Conservation (phyloP, 1,284 basidiomycete species). For the Austroboletus niveus region DNA sequence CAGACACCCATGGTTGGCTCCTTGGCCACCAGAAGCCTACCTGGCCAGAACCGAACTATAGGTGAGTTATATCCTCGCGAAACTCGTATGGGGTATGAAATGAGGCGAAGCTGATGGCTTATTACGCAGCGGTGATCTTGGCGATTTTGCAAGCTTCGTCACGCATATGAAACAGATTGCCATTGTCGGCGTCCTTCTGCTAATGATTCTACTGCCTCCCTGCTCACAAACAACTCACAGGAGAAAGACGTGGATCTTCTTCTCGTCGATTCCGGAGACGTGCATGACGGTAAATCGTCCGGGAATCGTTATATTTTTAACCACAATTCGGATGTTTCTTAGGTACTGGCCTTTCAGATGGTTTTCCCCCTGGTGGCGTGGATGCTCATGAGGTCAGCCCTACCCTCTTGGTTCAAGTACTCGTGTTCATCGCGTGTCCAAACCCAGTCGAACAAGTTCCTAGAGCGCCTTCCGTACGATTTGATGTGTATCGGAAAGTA, state of each 20-base stretch:
- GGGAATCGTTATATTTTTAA: not conserved
- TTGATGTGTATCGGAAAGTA: conserved; percentile 84
- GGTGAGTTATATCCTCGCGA: conserved; percentile 33
- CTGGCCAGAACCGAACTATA: conserved; percentile 76
- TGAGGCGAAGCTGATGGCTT: conserved; percentile 5
- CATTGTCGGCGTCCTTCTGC: conserved; percentile 34
- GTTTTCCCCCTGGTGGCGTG: conserved; percentile 65
- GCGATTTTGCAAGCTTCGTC: conserved; percentile 81
- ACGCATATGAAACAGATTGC: conserved; percentile 78
- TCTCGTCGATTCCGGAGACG: conserved; percentile 71
- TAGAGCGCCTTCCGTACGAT: conserved; percentile 79
- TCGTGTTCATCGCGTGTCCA: not conserved
- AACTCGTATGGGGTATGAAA: not conserved
- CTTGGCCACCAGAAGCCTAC: conserved; percentile 69
- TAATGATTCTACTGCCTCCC: not conserved
- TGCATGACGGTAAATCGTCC: conserved; percentile 65
- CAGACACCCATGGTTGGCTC: conserved; percentile 81
- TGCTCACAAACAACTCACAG: conserved; percentile 29
- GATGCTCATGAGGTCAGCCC: conserved; percentile 63
- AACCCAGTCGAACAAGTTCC: conserved; percentile 63
- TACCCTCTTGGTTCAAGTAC: not conserved
- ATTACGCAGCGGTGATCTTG: conserved; percentile 61
- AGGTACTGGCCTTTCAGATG: conserved; percentile 75
- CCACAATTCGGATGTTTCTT: not conserved
- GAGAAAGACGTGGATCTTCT: conserved; percentile 68